These are phyloP conservation scores for Bigelowiella natans DNA, from an alignment of 78 protist species.

Conservation along the genomic window DNA sequence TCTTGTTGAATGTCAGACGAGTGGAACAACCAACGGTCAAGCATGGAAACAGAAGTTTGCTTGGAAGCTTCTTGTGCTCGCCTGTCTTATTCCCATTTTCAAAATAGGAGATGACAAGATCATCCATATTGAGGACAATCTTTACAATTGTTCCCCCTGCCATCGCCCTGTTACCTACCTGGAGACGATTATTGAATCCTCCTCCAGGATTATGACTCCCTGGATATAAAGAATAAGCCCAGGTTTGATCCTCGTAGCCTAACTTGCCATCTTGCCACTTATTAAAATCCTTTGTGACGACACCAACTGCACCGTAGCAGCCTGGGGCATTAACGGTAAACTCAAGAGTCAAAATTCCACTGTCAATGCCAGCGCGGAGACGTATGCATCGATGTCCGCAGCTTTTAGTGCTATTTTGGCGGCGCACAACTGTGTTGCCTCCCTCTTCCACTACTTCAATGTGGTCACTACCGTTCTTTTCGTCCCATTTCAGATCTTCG, in stretches of 20 bases:
- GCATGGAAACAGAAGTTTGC: background rate
- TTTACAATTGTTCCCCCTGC: background rate
- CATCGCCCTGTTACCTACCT: background rate
- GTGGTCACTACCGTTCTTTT: too few species aligned
- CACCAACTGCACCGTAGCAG: background rate
- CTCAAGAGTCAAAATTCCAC: background rate
- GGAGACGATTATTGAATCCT: background rate
- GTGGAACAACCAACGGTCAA: background rate
- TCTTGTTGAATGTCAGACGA: background rate
- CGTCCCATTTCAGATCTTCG: too few species aligned
- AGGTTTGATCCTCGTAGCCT: background rate
- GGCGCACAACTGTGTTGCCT: too few species aligned
- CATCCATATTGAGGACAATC: background rate
- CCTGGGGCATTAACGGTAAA: background rate
- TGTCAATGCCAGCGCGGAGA: background rate
- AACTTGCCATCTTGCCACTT: background rate
- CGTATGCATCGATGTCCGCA: too few species aligned
- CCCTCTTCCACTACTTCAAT: too few species aligned
- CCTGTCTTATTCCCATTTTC: background rate
- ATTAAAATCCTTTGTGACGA: background rate
- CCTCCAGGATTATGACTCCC: background rate
- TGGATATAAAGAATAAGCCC: background rate
- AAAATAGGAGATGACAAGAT: background rate
- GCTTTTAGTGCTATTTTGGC: too few species aligned
- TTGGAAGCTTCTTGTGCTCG: background rate